Percentiles rank a stretch among this genome's conserved stretches.
Evolutionary conservation across 306 rosid genomes (phyloP).

Genomic region (Cyclanthera cordifolia): DNA sequence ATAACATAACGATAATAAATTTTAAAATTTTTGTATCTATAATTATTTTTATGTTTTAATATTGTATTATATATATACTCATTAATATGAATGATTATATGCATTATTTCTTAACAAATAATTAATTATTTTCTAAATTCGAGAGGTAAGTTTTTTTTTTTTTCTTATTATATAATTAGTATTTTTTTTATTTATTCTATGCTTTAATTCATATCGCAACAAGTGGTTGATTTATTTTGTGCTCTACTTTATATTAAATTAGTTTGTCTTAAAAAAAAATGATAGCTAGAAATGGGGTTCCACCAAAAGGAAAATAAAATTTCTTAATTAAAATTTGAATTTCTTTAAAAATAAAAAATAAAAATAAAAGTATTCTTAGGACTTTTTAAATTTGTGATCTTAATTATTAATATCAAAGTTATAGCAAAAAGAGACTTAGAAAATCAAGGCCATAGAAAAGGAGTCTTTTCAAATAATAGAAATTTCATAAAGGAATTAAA

Average conservation of each 20-base stretch:
- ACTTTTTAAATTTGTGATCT: background rate
- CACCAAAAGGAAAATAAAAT: background rate
- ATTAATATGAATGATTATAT: too few species aligned
- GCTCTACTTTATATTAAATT: background rate
- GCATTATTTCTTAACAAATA: too few species aligned
- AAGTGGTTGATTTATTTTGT: background rate
- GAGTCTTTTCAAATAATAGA: slow-evolving; percentile 3
- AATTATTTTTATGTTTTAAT: too few species aligned
- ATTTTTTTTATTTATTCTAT: background rate
- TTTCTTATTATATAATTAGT: too few species aligned
- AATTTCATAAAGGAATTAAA: too few species aligned
- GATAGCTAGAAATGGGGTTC: background rate
- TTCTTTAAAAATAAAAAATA: background rate
- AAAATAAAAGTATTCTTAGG: background rate
- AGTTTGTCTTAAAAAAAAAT: background rate
- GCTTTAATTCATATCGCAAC: background rate
- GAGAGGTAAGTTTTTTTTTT: too few species aligned
- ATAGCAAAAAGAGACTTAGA: background rate
- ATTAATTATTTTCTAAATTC: too few species aligned
- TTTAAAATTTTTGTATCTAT: too few species aligned
- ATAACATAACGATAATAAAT: background rate
- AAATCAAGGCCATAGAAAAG: background rate
- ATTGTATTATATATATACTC: too few species aligned
- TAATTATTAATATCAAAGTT: background rate
- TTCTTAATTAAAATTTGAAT: background rate